Evolutionary conservation across 306 rosid species (phyloP).

Genomic region (Cicer chorassanicum): DNA sequence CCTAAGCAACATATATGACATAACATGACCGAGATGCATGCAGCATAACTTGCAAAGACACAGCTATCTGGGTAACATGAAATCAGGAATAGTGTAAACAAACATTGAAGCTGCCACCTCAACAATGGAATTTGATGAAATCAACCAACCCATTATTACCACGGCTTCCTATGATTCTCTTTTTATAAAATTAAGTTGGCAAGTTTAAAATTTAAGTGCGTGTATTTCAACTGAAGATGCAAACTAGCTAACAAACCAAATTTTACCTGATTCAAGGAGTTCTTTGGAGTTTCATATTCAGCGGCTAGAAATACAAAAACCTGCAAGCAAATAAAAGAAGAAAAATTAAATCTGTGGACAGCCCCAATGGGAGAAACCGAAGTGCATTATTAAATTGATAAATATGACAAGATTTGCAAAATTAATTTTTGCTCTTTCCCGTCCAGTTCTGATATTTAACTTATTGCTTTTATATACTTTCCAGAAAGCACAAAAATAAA

Average conservation of each 20-base stretch:
- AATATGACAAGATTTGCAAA: conserved; percentile 8
- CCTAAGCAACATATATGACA: conserved; percentile 26
- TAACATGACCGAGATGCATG: conserved; percentile 18
- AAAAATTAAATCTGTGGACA: conserved; percentile 21
- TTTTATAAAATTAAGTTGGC: not conserved
- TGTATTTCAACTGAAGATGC: conserved; percentile 24
- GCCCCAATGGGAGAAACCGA: not conserved
- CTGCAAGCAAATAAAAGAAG: conserved; percentile 49
- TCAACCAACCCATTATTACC: conserved; percentile 1
- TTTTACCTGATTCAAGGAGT: conserved; percentile 75
- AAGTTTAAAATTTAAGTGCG: conserved; percentile 16
- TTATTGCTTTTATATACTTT: conserved; percentile 20
- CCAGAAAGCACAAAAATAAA: not conserved
- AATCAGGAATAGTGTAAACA: conserved; percentile 6
- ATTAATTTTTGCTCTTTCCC: conserved; percentile 2
- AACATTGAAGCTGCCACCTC: not conserved
- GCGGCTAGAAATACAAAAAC: conserved; percentile 88
- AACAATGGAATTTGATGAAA: conserved; percentile 15
- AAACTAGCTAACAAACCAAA: conserved; percentile 11
- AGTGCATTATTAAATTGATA: not conserved
- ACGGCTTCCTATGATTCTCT: conserved; percentile 4
- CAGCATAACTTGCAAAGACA: conserved; percentile 19
- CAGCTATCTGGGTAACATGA: conserved; percentile 1
- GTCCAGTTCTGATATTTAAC: conserved; percentile 4
- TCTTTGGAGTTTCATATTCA: conserved; percentile 77